phyloP scores from a whole-genome alignment of 2,329 filamentous ascomycete species.

The Fusarium euwallaceae region DNA sequence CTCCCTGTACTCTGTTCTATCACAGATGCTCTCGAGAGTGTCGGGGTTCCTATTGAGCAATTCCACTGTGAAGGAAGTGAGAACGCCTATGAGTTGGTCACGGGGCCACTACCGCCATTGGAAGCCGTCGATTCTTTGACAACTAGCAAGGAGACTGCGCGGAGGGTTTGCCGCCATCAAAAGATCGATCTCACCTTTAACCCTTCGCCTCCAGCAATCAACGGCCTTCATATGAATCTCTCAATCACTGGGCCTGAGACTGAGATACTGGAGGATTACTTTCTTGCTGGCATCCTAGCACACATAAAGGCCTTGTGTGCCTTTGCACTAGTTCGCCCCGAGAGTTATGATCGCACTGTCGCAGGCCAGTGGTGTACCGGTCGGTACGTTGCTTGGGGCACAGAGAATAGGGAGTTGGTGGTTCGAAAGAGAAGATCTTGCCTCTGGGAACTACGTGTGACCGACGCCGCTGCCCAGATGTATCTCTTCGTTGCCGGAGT shows the following conservation, averaged over 20 bases:
- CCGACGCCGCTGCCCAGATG: not conserved
- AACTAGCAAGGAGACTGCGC: not conserved
- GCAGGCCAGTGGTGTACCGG: not conserved
- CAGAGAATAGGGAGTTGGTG: not conserved
- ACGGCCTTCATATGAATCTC: not conserved
- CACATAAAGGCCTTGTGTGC: not conserved
- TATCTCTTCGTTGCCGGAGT: not conserved
- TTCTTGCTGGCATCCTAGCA: not conserved
- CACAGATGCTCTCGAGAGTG: not conserved
- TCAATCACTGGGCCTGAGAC: not conserved
- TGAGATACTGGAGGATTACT: not conserved
- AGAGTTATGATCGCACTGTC: not conserved
- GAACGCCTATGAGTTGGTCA: not conserved
- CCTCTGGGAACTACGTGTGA: not conserved
- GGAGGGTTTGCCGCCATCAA: not conserved
- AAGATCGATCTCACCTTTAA: not conserved
- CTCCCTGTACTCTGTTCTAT: not conserved
- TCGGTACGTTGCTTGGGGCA: not conserved
- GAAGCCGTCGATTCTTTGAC: not conserved
- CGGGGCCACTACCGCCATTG: not conserved
- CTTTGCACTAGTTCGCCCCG: not conserved
- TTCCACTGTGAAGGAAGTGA: not conserved
- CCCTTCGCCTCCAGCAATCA: not conserved
- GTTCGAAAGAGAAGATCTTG: not conserved
- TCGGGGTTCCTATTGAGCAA: not conserved